These are phyloP conservation scores for Blastobotrys malaysiensis DNA, from an alignment of 1,139 yeast species.

Conservation along the genomic window DNA sequence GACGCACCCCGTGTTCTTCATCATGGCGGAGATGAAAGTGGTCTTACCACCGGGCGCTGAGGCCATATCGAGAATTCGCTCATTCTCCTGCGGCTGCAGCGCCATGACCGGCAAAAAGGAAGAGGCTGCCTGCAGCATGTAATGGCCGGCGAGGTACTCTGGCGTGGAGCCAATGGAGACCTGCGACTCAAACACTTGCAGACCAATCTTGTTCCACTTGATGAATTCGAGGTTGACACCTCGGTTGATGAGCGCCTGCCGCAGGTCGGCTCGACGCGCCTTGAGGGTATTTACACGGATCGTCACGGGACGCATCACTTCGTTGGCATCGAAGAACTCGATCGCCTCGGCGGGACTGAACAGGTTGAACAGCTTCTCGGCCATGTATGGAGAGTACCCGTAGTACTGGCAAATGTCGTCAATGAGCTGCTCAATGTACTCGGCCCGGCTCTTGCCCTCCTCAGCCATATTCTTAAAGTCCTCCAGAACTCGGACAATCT, in stretches of 20 bases:
- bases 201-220: slow-evolving; percentile 95
- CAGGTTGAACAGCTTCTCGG: slow-evolving; percentile 84
- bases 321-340: slow-evolving; percentile 98
- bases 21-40: slow-evolving; percentile 89
- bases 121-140: slow-evolving; percentile 96
- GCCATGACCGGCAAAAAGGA: slow-evolving; percentile 98
- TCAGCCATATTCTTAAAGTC: slow-evolving; percentile 81
- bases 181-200: slow-evolving; percentile 94
- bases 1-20: slow-evolving; percentile 97
- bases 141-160: slow-evolving; percentile 96
- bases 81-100: slow-evolving; percentile 90
- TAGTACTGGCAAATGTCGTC: slow-evolving; percentile 88
- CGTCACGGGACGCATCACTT: slow-evolving; percentile 92
- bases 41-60: slow-evolving; percentile 99
- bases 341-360: slow-evolving; percentile 95
- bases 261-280: slow-evolving; percentile 92
- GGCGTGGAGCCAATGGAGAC: slow-evolving; percentile 99
- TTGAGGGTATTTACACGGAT: slow-evolving; percentile 93
- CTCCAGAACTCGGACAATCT: slow-evolving; percentile 91
- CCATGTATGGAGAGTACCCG: slow-evolving; percentile 93
- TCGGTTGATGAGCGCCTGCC: slow-evolving; percentile 89
- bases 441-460: slow-evolving; percentile 79
- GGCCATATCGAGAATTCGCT: slow-evolving; percentile 96
- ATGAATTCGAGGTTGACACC: slow-evolving; percentile 97
- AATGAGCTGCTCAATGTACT: slow-evolving; percentile 69